A percentile compares a stretch with the other conserved stretches of the same genome.
Evolutionary conservation across 208 protist genomes (phyloP).

Genomic region (Phytomonas sp.): DNA sequence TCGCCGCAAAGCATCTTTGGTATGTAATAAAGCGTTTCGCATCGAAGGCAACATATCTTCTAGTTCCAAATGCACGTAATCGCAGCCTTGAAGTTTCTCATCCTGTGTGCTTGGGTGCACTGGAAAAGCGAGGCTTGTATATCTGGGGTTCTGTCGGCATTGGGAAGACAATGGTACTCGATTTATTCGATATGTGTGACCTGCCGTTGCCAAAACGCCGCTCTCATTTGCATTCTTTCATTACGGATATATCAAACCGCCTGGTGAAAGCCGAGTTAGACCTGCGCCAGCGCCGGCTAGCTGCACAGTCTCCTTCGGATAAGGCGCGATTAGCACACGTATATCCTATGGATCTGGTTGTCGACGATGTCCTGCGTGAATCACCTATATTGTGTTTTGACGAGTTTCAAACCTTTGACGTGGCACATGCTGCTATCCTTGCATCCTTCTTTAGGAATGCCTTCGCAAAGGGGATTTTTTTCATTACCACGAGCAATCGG

Average conservation of each 20-base stretch:
- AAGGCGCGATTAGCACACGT: not conserved
- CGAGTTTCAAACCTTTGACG: slow-evolving; percentile 90
- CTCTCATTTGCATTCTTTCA: slow-evolving; percentile 91
- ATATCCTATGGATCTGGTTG: slow-evolving; percentile 65
- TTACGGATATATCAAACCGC: slow-evolving; percentile 74
- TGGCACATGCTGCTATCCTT: slow-evolving; percentile 75
- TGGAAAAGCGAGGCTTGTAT: slow-evolving; percentile 79
- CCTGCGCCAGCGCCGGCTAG: slow-evolving; percentile 15
- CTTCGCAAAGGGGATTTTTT: slow-evolving; percentile 57
- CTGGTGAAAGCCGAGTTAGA: slow-evolving; percentile 40
- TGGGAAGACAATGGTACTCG: slow-evolving; percentile 92
- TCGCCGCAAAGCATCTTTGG: not conserved
- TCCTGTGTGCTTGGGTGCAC: slow-evolving; percentile 46
- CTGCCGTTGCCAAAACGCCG: slow-evolving; percentile 72
- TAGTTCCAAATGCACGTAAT: not conserved
- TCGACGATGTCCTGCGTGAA: slow-evolving; percentile 56
- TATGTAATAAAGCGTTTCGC: not conserved
- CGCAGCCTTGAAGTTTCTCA: slow-evolving; percentile 21
- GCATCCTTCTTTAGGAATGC: slow-evolving; percentile 69
- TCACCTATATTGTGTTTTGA: slow-evolving; percentile 88
- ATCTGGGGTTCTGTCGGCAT: slow-evolving; percentile 91
- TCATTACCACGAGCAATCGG: slow-evolving; percentile 85
- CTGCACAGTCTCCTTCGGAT: slow-evolving; percentile 7
- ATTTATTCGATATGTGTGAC: slow-evolving; percentile 85
- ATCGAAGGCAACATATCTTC: not conserved